Evolutionary conservation across 108 stramenopile species (phyloP), one percentile per base, ranked within the genome.

Genomic region (Thalassiosira profunda): DNA sequence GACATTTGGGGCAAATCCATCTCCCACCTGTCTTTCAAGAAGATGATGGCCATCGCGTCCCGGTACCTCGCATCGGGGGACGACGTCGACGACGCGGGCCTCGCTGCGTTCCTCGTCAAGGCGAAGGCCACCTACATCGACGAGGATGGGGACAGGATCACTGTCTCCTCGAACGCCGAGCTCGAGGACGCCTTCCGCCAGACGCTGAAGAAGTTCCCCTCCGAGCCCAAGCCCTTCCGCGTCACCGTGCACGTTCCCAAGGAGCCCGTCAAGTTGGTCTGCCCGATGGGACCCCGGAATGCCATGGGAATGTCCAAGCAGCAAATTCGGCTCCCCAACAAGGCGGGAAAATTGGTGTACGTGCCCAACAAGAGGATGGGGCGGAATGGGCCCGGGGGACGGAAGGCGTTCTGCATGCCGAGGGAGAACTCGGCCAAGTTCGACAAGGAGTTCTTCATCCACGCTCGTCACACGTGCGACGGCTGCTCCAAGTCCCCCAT

Each of bases 381-480:
- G n/a, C n/a, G n/a, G n/a, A n/a, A n/a, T n/a, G n/a, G n/a, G n/a
- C n/a, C n/a, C n/a, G 26, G 71, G 65, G 17, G 23, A 51, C 37
- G 70, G 56, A 31, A 28, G 38, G 17, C 49, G 1, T 4, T 55
- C 61, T 38, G 30, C 41, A 40, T 43, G 17, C 15, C 11, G 21
- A 21, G 3, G 54, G 43, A n/a, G 68, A 63, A 37, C 15, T 18
- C 31, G 42, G 14, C 33, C 41, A 80, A 52, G 51, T 52, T 25
- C 69, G 41, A 53, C 78, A 67, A 10, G 17, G 15, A 26, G 2
- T 34, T 58, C 36, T 88, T 91, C 71, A 88, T 94, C 52, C 93
- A 94, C 61, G 93, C 88, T 5, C 76, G 91, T 25, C 94, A 95
- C 58, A 95, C 94, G 2, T 95, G 94, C 68, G 94, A 95, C 67